Evolutionary conservation across 192 early-diverging fungal species (phyloP).

Genomic region (Chytriomyces sp.): DNA sequence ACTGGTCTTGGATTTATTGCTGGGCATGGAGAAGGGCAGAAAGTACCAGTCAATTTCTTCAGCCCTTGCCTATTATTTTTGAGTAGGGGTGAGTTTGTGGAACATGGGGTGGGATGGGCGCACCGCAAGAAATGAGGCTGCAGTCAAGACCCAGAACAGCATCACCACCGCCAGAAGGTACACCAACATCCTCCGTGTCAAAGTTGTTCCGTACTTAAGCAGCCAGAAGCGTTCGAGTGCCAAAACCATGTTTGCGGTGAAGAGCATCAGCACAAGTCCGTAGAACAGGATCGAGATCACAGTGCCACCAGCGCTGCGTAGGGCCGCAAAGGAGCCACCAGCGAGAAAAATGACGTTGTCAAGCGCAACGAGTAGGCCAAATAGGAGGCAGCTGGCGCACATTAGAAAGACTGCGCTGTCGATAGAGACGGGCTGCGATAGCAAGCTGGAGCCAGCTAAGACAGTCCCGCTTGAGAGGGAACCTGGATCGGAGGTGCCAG

Average conservation of each 20-base stretch:
- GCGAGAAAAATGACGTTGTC: not conserved
- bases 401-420: not conserved
- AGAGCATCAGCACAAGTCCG: not conserved
- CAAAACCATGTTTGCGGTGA: not conserved
- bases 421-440: not conserved
- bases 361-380: not conserved
- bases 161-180: not conserved
- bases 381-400: not conserved
- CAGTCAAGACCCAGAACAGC: not conserved
- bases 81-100: not conserved
- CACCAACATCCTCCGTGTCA: not conserved
- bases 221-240: not conserved
- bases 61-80: not conserved
- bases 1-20: not conserved
- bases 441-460: too few species aligned
- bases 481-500: not conserved
- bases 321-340: not conserved
- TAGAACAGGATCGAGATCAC: not conserved
- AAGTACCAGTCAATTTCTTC: not conserved
- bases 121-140: not conserved
- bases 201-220: not conserved
- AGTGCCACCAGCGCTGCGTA: not conserved
- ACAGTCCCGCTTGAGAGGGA: not conserved
- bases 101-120: not conserved
- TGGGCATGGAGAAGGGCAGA: not conserved